Base-by-base conservation (phyloP, 192 early-diverging fungal species). In the Podila epigama region DNA sequence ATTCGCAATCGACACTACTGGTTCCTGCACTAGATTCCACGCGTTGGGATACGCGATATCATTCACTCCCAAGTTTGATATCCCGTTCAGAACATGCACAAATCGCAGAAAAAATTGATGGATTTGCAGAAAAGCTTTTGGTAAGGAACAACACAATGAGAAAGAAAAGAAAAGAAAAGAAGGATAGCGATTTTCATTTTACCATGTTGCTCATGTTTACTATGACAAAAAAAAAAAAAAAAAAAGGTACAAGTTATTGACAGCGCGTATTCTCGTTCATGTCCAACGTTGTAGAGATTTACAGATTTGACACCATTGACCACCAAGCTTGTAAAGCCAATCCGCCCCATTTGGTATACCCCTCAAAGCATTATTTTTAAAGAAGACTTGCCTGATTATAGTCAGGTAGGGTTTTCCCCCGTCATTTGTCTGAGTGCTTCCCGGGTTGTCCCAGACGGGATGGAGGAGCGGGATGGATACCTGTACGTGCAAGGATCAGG, bases 401-500 rank as follows among this genome's bases (percentile, higher is more conserved):
- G 64, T 0, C 67, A 82, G 32, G 70, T 83, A 10, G 52, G 68
- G 16, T 94, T 93, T 63, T 84, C 77, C n/a, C 95, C 95, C 3
- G 85, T 97, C 18, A 70, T 95, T 5, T 91, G 90, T 62, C 58
- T 97, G 10, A 91, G 87, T 61, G 95, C 94, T 1, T 95, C 94
- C 13, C 75, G 84, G 59, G 79, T 85, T 3, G 81, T 85, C 7
- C 68, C 63, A n/a, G 82, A 82, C 15, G 82, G 83, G 22, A 53
- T 83, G 40, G 84, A 83, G 22, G 58, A 79, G 16, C 58, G 72
- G 25, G 60, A 79, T 27, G 88, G 88, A 6, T 96, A 88, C 58
- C 58, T 83, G 13, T 97, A 97, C 65, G 89, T 97, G 9, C 95
- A 97, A 82, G 95, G 95, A 10, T 89, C 94, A 2, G 95, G 88